Conservation (phyloP, 2,329 filamentous ascomycete genomes). For the Fusarium mexicanum region DNA sequence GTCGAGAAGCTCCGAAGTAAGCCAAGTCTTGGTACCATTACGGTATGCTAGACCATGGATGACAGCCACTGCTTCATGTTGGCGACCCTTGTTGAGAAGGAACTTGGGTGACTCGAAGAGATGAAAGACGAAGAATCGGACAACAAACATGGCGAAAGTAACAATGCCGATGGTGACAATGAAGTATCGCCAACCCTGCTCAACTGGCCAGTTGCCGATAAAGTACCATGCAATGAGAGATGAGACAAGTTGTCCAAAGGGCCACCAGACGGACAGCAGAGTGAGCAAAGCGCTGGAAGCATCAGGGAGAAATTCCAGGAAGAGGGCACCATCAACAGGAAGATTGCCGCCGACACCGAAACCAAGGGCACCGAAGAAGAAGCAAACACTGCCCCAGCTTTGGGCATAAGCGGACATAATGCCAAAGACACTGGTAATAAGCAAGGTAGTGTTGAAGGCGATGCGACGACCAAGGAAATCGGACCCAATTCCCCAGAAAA, state of each 20-base stretch:
- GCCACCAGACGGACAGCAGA: constrained; percentile 88
- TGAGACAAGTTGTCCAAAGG: constrained; percentile 79
- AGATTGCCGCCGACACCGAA: constrained; percentile 80
- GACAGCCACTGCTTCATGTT: constrained; percentile 81
- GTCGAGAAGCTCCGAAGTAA: constrained; percentile 75
- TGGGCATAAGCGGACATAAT: constrained; percentile 73
- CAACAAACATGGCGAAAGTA: constrained; percentile 80
- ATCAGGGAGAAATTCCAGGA: constrained; percentile 84
- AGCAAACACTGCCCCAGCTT: constrained; percentile 72
- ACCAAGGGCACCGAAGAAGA: constrained; percentile 69
- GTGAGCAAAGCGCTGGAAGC: constrained; percentile 79
- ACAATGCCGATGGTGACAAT: constrained; percentile 75
- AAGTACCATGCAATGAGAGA: constrained; percentile 80
- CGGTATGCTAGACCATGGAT: constrained; percentile 80
- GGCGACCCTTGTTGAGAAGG: constrained; percentile 77
- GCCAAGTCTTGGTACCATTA: constrained; percentile 76
- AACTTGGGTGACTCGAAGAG: constrained; percentile 89
- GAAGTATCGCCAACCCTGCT: constrained; percentile 82
- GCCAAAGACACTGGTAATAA: constrained; percentile 79
- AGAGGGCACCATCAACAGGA: constrained; percentile 81
- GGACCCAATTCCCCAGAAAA: constrained; percentile 82
- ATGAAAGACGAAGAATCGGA: constrained; percentile 82
- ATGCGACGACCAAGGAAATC: constrained; percentile 81
- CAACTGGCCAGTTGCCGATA: constrained; percentile 72
- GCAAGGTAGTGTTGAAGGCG: constrained; percentile 83